These are phyloP conservation scores for Cladosporium sp. DNA, from an alignment of 2,329 filamentous ascomycete species.

Conservation along the genomic window DNA sequence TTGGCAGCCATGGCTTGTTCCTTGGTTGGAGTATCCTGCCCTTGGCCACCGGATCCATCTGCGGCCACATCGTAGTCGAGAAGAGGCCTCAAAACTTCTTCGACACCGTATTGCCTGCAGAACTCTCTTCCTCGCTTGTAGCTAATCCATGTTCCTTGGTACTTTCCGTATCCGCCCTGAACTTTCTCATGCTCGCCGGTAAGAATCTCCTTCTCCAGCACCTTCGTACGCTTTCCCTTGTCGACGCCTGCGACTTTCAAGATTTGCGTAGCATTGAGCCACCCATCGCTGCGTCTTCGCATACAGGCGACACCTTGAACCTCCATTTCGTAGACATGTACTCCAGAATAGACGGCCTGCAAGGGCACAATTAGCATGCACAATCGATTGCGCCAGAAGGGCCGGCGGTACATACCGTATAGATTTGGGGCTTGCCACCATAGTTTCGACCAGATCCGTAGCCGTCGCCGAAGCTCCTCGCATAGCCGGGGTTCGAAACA, in stretches of 20 bases:
- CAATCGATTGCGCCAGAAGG: not conserved
- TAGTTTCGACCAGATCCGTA: conserved; percentile 22
- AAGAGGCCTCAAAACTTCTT: conserved; percentile 69
- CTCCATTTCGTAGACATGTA: conserved; percentile 98
- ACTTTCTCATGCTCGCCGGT: conserved; percentile 97
- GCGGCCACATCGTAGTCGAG: conserved; percentile 77
- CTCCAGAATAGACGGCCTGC: conserved; percentile 86
- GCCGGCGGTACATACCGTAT: conserved; percentile 37
- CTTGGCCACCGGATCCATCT: conserved; percentile 65
- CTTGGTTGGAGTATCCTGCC: conserved; percentile 91
- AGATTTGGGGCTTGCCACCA: conserved; percentile 44
- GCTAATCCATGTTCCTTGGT: conserved; percentile 97
- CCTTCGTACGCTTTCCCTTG: conserved; percentile 96
- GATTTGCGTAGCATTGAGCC: conserved; percentile 97
- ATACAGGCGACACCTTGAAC: conserved; percentile 91
- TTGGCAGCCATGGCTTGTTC: conserved; percentile 95
- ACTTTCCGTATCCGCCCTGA: conserved; percentile 96
- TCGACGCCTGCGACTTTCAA: conserved; percentile 96
- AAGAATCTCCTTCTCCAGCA: conserved; percentile 95
- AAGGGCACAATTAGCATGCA: not conserved
- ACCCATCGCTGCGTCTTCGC: conserved; percentile 90
- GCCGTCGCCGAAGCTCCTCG: conserved; percentile 30
- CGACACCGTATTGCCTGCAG: conserved; percentile 72
- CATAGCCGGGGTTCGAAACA: conserved; percentile 36
- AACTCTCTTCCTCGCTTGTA: conserved; percentile 90